phyloP scores from a whole-genome alignment of 139 green algal species.

The Yamagishiella unicocca region DNA sequence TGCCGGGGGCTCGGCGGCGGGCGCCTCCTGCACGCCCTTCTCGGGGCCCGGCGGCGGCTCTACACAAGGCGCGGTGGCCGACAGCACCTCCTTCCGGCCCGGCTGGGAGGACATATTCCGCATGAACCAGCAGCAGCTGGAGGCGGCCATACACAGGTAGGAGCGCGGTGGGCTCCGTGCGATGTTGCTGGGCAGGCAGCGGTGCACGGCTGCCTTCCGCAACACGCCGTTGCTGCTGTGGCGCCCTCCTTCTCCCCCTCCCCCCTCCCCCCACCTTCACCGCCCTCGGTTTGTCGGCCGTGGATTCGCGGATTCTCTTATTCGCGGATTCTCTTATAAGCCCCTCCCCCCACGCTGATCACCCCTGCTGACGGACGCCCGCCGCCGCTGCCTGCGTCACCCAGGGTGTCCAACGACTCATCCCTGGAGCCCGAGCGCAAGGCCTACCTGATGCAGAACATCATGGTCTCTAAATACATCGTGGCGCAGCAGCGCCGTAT shows the following conservation, averaged over 20 bases:
- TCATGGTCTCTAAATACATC: constrained; percentile 90
- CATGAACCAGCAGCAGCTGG: constrained; percentile 99
- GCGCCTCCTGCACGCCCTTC: no score
- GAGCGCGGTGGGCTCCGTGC: neutral
- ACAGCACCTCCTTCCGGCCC: constrained; percentile 79
- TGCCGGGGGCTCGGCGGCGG: neutral
- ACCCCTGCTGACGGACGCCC: neutral
- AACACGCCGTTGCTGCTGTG: no score
- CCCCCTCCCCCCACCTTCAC: no score
- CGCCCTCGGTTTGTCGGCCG: no score
- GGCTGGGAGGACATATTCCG: constrained; percentile 98
- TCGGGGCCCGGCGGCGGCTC: neutral
- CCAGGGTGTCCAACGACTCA: constrained; percentile 87
- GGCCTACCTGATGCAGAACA: constrained; percentile 98
- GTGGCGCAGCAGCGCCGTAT: constrained; percentile 74
- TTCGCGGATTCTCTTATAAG: no score
- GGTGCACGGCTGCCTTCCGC: no score
- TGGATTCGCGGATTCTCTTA: no score
- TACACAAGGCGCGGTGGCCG: constrained; percentile 26
- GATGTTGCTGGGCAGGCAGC: no score
- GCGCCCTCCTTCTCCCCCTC: neutral
- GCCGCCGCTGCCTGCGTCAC: neutral
- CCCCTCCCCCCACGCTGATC: neutral
- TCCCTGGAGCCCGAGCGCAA: constrained; percentile 92
- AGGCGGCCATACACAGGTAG: constrained; percentile 86